Evolutionary conservation across 2,329 filamentous ascomycete genomes (phyloP).

Genomic region (Penicillium sp.): DNA sequence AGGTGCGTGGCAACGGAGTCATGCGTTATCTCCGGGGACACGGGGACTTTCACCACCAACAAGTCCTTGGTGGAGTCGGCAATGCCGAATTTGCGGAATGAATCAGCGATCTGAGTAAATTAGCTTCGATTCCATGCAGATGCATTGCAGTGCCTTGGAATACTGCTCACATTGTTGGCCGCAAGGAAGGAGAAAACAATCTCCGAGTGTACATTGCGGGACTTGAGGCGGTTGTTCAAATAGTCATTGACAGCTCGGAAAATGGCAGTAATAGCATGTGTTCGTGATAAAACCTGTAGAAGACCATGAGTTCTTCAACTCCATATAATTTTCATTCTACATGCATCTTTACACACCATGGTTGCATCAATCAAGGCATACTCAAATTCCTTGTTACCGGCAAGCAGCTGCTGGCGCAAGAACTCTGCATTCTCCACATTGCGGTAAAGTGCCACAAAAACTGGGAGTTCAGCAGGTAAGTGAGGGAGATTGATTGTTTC

Average conservation of each 20-base stretch:
- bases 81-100: constrained; percentile 87
- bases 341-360: constrained; percentile 55
- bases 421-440: constrained; percentile 75
- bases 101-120: constrained; percentile 73
- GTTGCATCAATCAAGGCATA: constrained; percentile 91
- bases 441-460: constrained; percentile 75
- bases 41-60: constrained; percentile 77
- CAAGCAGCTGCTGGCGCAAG: constrained; percentile 80
- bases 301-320: constrained; percentile 10
- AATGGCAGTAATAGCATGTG: constrained; percentile 72
- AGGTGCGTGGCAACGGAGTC: constrained; percentile 63
- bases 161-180: constrained; percentile 69
- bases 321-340: background rate
- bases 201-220: constrained; percentile 85
- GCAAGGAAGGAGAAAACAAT: constrained; percentile 78
- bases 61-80: constrained; percentile 68
- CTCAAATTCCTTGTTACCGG: constrained; percentile 80
- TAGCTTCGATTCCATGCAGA: constrained; percentile 11
- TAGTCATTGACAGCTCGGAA: constrained; percentile 74
- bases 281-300: constrained; percentile 66
- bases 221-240: constrained; percentile 64
- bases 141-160: constrained; percentile 4
- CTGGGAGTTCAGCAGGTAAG: constrained; percentile 64
- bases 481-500: constrained; percentile 75
- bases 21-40: constrained; percentile 48